Conservation (phyloP, 2,329 filamentous ascomycete species). For the Trichoderma sp. region DNA sequence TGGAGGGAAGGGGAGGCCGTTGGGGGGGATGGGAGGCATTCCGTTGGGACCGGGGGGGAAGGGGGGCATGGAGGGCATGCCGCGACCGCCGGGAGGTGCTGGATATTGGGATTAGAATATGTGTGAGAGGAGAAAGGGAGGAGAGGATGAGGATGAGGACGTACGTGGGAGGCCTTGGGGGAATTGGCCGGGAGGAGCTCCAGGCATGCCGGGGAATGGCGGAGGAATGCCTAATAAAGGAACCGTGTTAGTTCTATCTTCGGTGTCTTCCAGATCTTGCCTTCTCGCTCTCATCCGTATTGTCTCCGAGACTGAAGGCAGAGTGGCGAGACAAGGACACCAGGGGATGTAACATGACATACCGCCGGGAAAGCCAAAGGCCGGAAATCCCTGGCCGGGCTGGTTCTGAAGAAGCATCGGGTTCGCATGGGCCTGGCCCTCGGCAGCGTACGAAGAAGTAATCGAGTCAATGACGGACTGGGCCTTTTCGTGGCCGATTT, state of each 20-base stretch:
- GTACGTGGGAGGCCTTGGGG: conserved; percentile 52
- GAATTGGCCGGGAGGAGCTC: conserved; percentile 39
- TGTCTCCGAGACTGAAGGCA: background rate
- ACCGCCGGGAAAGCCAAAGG: conserved; percentile 62
- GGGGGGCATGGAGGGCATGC: conserved; percentile 46
- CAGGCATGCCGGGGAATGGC: conserved; percentile 55
- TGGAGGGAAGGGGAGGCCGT: conserved; percentile 44
- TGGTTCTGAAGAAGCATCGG: conserved; percentile 75
- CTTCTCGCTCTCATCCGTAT: background rate
- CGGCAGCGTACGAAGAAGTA: conserved; percentile 90
- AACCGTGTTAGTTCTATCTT: background rate
- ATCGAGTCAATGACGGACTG: conserved; percentile 98
- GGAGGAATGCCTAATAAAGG: conserved; percentile 49
- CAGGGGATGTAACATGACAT: background rate
- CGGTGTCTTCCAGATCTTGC: background rate
- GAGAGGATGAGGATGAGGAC: conserved; percentile 28
- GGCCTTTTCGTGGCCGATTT: conserved; percentile 97
- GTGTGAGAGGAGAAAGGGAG: too few relatives aligned
- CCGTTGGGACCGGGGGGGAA: conserved; percentile 42
- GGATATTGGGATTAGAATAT: conserved; percentile 12
- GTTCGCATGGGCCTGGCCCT: conserved; percentile 83
- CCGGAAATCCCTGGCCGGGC: conserved; percentile 47
- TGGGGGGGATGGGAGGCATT: conserved; percentile 32
- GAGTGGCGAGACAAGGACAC: background rate
- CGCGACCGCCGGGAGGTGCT: conserved; percentile 51